These are phyloP conservation scores for Blyttiomyces sp. DNA, from an alignment of 371 early-diverging fungal genomes.

Conservation along the genomic window DNA sequence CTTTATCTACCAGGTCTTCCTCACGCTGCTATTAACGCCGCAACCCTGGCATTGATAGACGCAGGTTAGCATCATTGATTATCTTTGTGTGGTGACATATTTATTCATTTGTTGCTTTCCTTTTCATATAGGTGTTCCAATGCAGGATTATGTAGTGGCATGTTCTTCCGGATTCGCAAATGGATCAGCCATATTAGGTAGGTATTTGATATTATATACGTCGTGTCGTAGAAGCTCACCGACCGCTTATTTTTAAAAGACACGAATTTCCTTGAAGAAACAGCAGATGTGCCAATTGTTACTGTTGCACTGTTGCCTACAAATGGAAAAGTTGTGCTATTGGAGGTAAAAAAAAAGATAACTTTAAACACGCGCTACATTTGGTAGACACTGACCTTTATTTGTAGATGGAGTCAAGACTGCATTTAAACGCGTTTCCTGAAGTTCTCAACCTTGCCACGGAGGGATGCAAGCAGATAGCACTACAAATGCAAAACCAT, in stretches of 20 bases:
- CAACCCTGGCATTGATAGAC: slow-evolving; percentile 92
- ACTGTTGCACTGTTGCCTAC: slow-evolving; percentile 86
- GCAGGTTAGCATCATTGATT: slow-evolving; percentile 54
- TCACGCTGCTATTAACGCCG: slow-evolving; percentile 88
- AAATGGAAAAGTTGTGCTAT: slow-evolving; percentile 73
- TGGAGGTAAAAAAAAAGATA: no score
- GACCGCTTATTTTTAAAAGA: slow-evolving; percentile 45
- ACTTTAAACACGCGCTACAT: neutral
- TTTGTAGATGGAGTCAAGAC: slow-evolving; percentile 80
- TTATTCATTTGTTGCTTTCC: neutral
- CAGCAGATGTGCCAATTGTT: slow-evolving; percentile 76
- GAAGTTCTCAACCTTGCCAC: slow-evolving; percentile 73
- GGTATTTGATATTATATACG: no score
- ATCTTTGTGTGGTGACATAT: neutral
- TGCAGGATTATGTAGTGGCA: slow-evolving; percentile 92
- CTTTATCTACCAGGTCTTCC: slow-evolving; percentile 33
- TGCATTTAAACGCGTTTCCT: slow-evolving; percentile 80
- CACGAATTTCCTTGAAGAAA: slow-evolving; percentile 85
- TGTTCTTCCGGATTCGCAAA: slow-evolving; percentile 89
- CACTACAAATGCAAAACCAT: no score
- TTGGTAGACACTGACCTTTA: neutral
- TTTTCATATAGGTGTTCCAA: slow-evolving; percentile 81
- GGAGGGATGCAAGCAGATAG: slow-evolving; percentile 83
- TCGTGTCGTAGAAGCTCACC: neutral
- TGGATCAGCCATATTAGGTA: slow-evolving; percentile 75